These are phyloP conservation scores for Craspedostauros australis DNA, from an alignment of 108 stramenopile genomes.

Conservation along the genomic window DNA sequence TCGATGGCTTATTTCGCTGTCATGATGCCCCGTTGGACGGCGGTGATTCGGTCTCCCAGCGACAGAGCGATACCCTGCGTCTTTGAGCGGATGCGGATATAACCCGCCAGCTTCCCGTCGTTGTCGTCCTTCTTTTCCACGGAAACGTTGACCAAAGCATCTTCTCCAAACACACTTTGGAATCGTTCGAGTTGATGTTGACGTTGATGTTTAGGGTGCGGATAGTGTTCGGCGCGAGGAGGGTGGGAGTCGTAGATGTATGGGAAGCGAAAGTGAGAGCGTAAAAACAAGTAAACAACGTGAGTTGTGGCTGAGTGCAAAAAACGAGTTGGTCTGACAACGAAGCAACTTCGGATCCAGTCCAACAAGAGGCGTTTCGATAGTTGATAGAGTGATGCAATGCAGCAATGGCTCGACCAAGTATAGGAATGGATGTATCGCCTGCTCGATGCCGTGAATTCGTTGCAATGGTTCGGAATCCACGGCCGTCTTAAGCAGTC, in stretches of 20 bases:
- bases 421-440: slow-evolving; percentile 8
- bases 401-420: not conserved
- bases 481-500: no score
- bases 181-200: no score
- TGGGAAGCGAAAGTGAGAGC: no score
- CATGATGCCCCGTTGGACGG: slow-evolving; percentile 81
- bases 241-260: no score
- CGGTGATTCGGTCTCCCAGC: slow-evolving; percentile 97
- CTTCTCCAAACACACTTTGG: slow-evolving; percentile 98
- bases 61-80: slow-evolving; percentile 99
- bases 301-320: no score
- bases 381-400: slow-evolving; percentile 10
- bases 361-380: slow-evolving; percentile 7
- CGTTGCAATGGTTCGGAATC: no score
- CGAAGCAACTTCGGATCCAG: slow-evolving; percentile 25
- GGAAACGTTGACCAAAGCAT: slow-evolving; percentile 97
- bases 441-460: slow-evolving; percentile 40
- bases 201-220: no score
- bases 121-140: slow-evolving; percentile 98
- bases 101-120: slow-evolving; percentile 93
- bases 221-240: no score
- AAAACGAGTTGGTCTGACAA: slow-evolving; percentile 15
- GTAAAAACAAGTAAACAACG: not conserved
- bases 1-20: no score
- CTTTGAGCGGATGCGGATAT: slow-evolving; percentile 98